Evolutionary conservation across 2,329 filamentous ascomycete genomes (phyloP), one percentile per base, ranked within the genome.

Genomic region (Cladosporium halotolerans): DNA sequence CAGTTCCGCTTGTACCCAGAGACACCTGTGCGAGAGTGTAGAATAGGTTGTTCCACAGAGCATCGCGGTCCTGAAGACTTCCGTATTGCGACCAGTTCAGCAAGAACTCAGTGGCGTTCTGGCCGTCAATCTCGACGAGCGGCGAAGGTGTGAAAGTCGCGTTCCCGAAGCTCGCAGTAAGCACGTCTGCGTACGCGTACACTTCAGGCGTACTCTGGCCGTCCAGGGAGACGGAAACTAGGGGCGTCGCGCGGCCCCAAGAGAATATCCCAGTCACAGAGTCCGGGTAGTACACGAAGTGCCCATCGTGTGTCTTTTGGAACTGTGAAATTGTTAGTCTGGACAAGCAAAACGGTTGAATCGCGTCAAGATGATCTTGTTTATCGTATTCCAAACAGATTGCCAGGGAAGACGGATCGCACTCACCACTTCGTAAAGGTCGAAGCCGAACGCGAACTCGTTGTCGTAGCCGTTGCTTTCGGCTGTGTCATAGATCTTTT

Each of bases 201-300:
- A 83, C 70, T 54, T 81, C 73, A 0, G 83, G 83, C 9, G 82
- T 63, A 50, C 77, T 73, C 14, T 72, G 65, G n/a, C 83, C 83
- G 62, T 86, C 81, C 3, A 69, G 59, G 2, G 82, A 85, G 7
- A 85, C 74, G 0, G 82, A 85, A 0, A 85, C 79, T 1, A 86
- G 61, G 47, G 73, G 70, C 60, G 77, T 64, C 23, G 70, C 68
- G 8, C 78, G 72, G 6, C 72, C 73, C 60, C 62, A 84, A 56
- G 64, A 73, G 67, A 83, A 81, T 0, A 79, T 63, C 0, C 63
- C 73, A 40, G 73, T 75, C 11, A 83, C 72, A 4, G 76, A 70
- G 57, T 82, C 78, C 2, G 79, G 78, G 11, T 75, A 68, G 61
- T 77, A 82, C 2, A 72, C 69, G 47, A 85, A 82, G 62, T 88